Evolutionary conservation across 352 stramenopile species (phyloP), one percentile per base, ranked within the genome.

Genomic region (Globisporangium barbulae): DNA sequence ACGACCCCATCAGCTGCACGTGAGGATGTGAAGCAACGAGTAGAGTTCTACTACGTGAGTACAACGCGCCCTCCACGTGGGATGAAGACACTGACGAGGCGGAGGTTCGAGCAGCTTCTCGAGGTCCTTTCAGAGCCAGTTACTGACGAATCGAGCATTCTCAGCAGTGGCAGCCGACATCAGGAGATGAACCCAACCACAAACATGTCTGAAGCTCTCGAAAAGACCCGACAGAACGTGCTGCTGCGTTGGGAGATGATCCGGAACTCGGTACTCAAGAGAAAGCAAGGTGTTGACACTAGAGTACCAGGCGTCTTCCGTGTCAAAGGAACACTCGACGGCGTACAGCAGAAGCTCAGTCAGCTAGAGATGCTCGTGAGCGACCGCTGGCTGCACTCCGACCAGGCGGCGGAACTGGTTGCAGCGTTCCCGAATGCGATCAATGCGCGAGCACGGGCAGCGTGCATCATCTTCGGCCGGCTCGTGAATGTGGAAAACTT

Each of bases 31-130:
- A 54, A 53, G 15, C 30, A 55, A 2, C 61, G 72, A 19, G 61
- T 87, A 0, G 64, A 74, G 12, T 93, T 97, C 44, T 79, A 93
- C 64, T 97, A 94, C 54, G 84, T 96, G 8, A 94, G 85, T 21
- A 96, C 89, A 6, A 80, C 73, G 12, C 64, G 84, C n/a, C 80
- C 81, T 12, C 81, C 79, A n/a, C 67, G 74, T 59, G 79, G 82
- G 25, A 88, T 75, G 7, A 78, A 81, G 44, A 68, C 60, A 0
- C 41, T 93, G 12, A 84, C 75, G 25, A 48, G 73, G 19, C 68
- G 79, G 12, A 67, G 83, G 8, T 92, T 88, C 66, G 72, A 88
- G 15, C 83, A 92, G 49, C 52, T 90, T 0, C 33, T 85, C 9
- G 67, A 75, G 25, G 74, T 86, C 15, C 30, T 88, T 5, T 35